phyloP scores from a whole-genome alignment of 2,329 filamentous ascomycete species.

The Cladosporium halotolerans region DNA sequence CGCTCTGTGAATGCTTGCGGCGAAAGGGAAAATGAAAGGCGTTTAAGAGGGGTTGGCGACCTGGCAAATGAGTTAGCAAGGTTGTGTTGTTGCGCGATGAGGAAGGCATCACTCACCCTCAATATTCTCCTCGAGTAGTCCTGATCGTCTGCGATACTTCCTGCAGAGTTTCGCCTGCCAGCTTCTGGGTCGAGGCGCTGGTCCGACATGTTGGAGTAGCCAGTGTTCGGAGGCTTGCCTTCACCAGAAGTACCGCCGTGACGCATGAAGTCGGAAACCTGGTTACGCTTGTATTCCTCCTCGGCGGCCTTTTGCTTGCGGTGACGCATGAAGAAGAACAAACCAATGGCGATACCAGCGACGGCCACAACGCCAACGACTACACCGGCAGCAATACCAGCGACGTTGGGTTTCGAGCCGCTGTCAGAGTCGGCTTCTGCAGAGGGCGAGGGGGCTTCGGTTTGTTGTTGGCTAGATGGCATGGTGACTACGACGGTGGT shows the following conservation, averaged over 20 bases:
- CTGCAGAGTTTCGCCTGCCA: slow-evolving; percentile 56
- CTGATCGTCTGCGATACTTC: slow-evolving; percentile 93
- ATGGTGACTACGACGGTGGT: slow-evolving; percentile 31
- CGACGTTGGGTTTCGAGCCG: slow-evolving; percentile 55
- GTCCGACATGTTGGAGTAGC: slow-evolving; percentile 67
- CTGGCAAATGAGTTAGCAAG: neutral
- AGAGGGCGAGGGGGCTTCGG: slow-evolving; percentile 38
- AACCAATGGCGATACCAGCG: slow-evolving; percentile 58
- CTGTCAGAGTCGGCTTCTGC: slow-evolving; percentile 37
- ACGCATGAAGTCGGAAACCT: slow-evolving; percentile 63
- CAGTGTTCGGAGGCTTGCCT: slow-evolving; percentile 53
- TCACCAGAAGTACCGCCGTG: slow-evolving; percentile 40
- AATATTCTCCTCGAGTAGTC: slow-evolving; percentile 95
- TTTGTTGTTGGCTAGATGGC: slow-evolving; percentile 16
- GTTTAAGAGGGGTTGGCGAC: slow-evolving; percentile 10
- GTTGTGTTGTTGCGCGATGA: neutral
- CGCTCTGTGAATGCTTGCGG: slow-evolving; percentile 5
- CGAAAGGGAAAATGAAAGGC: neutral
- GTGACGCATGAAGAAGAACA: slow-evolving; percentile 68
- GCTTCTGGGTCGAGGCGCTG: slow-evolving; percentile 77
- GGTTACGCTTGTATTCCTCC: slow-evolving; percentile 74
- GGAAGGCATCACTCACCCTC: slow-evolving; percentile 54
- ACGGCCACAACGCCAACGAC: slow-evolving; percentile 75
- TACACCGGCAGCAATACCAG: slow-evolving; percentile 78
- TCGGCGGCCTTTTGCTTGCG: slow-evolving; percentile 72